Evolutionary conservation across 805 yeast species (phyloP), one percentile per base, ranked within the genome.

Genomic region (Candida argentea): DNA sequence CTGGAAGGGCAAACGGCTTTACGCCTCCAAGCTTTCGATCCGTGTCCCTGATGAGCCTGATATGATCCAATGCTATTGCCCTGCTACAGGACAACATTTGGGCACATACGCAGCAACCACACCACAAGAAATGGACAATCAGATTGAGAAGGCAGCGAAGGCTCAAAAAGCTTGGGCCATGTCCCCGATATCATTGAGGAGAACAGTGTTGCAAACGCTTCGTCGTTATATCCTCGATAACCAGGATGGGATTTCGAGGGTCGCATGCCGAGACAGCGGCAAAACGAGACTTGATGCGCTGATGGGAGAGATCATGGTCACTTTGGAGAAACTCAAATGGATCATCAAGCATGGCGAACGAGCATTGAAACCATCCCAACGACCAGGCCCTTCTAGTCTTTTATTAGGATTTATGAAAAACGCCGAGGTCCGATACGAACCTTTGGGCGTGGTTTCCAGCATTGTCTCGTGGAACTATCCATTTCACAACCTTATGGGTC

Each of bases 401-500:
- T 69, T 91, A 35, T 76, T 91, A 79, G 75, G 76, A 28, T 43
- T 57, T 34, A 85, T 89, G 65, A 91, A 91, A 51, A 79, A 79
- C 31, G 97, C 95, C 4, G 91, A 89, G 54, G 89, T 91, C 11
- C 67, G 93, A 37, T 91, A 91, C 52, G 94, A 87, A 52, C 97
- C 98, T 1, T 55, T 89, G 31, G 91, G 91, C 5, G 81, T 78
- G 9, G 89, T 89, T 15, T 70, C 93, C 5, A 94, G 97, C 0
- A 63, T 91, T 35, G 84, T 91, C 1, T 83, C 95, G 3, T 91
- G 99, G 99, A 91, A 91, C 48, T 91, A 91, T 50, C 98, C 99
- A 1, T 77, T 91, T 53, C 98, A 91, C 51, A 91, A 91, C 52
- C 59, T 87, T 28, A 57, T 91, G 65, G 96, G 96, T 3, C 98